These are phyloP conservation scores for Corchorus capsularis DNA, from an alignment of 345 rosid genomes.

Conservation along the genomic window DNA sequence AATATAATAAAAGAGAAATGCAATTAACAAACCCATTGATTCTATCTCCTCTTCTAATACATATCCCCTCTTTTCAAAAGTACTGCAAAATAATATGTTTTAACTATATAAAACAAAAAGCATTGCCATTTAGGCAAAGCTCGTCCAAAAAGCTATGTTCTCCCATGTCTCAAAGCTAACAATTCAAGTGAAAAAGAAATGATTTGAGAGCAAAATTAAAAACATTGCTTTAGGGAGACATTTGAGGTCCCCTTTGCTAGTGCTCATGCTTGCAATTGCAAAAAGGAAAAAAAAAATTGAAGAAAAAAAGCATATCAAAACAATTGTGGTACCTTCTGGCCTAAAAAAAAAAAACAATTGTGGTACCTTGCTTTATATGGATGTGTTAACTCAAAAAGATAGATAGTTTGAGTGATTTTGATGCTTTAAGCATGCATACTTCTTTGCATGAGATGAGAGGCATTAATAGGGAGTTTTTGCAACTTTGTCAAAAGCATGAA, in stretches of 20 bases:
- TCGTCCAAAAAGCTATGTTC: neutral
- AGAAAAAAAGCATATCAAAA: too few species aligned
- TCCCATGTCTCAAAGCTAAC: neutral
- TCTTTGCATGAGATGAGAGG: neutral
- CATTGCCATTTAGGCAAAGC: neutral
- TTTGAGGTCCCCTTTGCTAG: neutral
- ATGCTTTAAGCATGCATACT: neutral
- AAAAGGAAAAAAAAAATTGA: neutral
- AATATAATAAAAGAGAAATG: neutral
- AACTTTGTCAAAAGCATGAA: slow-evolving; percentile 5
- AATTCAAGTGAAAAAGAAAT: neutral
- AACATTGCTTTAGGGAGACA: neutral
- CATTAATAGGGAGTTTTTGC: neutral
- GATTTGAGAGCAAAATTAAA: neutral
- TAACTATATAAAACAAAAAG: neutral
- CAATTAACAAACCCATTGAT: neutral
- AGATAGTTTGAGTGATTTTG: neutral
- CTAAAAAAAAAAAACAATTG: too few species aligned
- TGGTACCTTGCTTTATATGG: neutral
- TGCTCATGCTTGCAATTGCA: neutral
- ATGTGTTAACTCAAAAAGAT: neutral
- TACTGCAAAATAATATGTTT: neutral
- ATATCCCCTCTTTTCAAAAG: neutral
- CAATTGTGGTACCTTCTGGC: too few species aligned
- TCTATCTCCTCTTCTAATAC: neutral